Evolutionary conservation across 225 moss, liverwort and hornwort species (phyloP).

Genomic region (Bryum argenteum): DNA sequence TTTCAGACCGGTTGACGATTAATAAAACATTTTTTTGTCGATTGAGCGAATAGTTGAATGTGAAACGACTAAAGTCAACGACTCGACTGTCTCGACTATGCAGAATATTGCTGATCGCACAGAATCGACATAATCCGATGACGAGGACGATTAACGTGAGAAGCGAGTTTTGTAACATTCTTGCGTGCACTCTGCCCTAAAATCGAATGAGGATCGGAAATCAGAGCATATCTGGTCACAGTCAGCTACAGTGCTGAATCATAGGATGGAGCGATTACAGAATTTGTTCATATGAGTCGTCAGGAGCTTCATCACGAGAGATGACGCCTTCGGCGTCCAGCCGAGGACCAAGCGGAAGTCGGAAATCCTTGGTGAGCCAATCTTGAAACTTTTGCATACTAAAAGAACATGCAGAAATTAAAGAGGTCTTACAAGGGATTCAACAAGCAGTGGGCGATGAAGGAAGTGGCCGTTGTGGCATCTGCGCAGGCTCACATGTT

Average conservation of each 20-base stretch:
- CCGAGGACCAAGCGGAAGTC: conserved; percentile 27
- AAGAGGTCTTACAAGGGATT: conserved; percentile 17
- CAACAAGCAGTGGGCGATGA: conserved; percentile 56
- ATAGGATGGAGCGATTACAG: conserved; percentile 40
- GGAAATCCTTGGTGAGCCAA: conserved; percentile 44
- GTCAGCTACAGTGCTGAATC: too few species aligned
- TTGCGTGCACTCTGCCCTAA: neutral
- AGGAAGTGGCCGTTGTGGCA: conserved; percentile 74
- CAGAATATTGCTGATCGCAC: too few species aligned
- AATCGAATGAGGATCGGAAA: neutral
- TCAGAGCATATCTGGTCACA: neutral
- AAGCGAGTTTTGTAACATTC: conserved; percentile 2
- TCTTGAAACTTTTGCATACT: conserved; percentile 9
- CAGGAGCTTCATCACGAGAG: conserved; percentile 27
- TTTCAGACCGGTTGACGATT: too few species aligned
- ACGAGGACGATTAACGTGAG: neutral
- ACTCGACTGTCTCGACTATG: too few species aligned
- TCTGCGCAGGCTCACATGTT: conserved; percentile 69
- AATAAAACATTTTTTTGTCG: too few species aligned
- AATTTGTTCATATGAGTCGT: conserved; percentile 28
- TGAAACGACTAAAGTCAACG: too few species aligned
- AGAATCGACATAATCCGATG: neutral
- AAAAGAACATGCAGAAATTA: neutral
- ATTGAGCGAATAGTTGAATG: too few species aligned
- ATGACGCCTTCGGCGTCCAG: conserved; percentile 28